A percentile compares a stretch with the other conserved stretches of the same genome.
These are phyloP conservation scores for Leccinum disarticulatum DNA, from an alignment of 768 basidiomycete genomes.

Conservation along the genomic window DNA sequence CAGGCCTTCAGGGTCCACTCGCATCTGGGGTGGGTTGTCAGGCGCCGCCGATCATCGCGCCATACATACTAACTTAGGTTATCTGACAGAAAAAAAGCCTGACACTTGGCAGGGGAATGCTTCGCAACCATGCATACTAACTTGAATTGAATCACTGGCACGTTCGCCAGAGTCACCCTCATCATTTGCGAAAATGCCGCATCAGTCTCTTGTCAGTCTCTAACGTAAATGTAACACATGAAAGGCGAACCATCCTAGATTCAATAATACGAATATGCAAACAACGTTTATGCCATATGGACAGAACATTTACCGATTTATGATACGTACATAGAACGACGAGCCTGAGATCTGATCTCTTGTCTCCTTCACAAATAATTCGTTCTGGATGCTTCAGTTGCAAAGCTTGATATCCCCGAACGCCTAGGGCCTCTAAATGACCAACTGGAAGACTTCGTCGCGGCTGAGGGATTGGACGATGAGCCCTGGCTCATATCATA, in stretches of 20 bases:
- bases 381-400: background rate
- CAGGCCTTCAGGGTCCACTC: no score
- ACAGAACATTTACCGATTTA: background rate
- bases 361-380: background rate
- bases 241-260: background rate
- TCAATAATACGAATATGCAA: background rate
- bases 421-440: background rate
- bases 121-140: no score
- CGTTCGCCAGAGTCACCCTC: no score
- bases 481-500: background rate
- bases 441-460: constrained; percentile 3
- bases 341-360: background rate
- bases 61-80: no score
- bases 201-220: background rate
- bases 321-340: background rate
- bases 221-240: background rate
- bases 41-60: no score
- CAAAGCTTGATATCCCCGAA: background rate
- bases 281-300: background rate
- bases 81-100: no score
- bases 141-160: no score
- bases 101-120: background rate
- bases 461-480: background rate
- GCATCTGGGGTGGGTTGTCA: no score
- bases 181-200: no score